Evolutionary conservation across 192 early-diverging fungal genomes (phyloP).

Genomic region (Backusella parvicylindrica): DNA sequence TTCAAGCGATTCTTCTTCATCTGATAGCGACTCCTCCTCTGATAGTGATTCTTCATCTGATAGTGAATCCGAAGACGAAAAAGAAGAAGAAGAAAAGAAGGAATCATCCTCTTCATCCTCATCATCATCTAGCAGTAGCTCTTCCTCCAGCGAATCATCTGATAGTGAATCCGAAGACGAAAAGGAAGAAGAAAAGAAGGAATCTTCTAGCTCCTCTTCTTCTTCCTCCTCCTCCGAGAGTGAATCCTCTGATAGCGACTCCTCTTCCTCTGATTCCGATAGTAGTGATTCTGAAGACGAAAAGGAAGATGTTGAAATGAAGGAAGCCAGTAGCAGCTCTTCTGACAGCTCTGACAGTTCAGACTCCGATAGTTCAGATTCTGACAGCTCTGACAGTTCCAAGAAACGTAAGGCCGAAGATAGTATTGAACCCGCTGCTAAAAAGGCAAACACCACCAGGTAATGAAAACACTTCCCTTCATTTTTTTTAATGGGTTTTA

Average conservation of each 20-base stretch:
- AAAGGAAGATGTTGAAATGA: neutral
- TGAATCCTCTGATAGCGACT: no score
- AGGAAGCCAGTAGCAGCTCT: neutral
- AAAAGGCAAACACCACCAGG: conserved; percentile 8
- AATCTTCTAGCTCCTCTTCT: neutral
- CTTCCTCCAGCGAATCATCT: neutral
- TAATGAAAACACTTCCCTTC: neutral
- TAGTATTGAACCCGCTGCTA: conserved; percentile 9
- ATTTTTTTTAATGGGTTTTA: neutral
- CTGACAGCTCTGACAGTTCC: conserved; percentile 17
- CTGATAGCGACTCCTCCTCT: neutral
- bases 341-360: neutral
- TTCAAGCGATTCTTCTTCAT: neutral
- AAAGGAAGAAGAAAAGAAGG: neutral
- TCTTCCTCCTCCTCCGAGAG: conserved; percentile 22
- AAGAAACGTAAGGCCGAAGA: conserved; percentile 46
- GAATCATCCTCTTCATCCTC: neutral
- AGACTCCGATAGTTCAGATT: neutral
- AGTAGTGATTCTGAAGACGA: conserved; percentile 5
- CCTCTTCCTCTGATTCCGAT: conserved; percentile 10
- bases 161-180: conserved; percentile 11
- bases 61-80: conserved; percentile 8
- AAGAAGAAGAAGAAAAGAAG: neutral
- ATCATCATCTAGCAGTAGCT: conserved; percentile 1
- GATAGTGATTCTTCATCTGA: conserved; percentile 23